Base-by-base conservation (phyloP, 208 protist genomes). In the Leishmania martiniquensis region DNA sequence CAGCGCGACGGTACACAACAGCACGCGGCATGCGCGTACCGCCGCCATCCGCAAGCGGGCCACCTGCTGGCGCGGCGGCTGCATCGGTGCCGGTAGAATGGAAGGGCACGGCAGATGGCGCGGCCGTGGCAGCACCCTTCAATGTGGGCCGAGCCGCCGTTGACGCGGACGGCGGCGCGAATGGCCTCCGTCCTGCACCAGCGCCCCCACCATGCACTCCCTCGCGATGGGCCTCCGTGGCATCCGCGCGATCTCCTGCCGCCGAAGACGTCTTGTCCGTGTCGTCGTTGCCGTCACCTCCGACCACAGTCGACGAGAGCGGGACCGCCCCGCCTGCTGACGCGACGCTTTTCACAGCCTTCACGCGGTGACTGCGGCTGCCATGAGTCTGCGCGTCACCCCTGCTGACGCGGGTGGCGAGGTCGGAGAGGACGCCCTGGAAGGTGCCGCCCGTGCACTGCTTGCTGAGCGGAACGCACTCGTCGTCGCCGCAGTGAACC, bases 371-470 rank as follows among this genome's bases (percentile, higher is more conserved):
- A 42, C 34, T 45, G 20, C 52, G 25, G 13, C 32, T 45, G 15
- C 32, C 22, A 17, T 55, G 47, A n/a, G 12, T 5, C 22, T n/a
- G n/a, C 4, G 54, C 29, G 13, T 74, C 42, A 0, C 15, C 54
- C 34, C 29, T 44, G 45, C 75, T 77, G 49, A 69, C 44, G 59
- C 75, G 63, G 20, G 60, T 87, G 4, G 83, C 86, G n/a, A 89
- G 70, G 34, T 92, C 88, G 10, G 77, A 71, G 72, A 94, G 82
- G 37, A 77, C 81, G 29, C 68, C 69, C 37, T 87, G 76, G 34
- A 94, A 82, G 52, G 79, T 82, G 20, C 86, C 86, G 42, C 79
- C 77, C 34, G 87, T 87, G 72, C 88, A 94, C 72, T 94, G 88
- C 37, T 82, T 86, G 80, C 87, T 91, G 47, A 94, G 84, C 72